These are phyloP conservation scores for Blastocystis sp. DNA, from an alignment of 352 stramenopile genomes.

Conservation along the genomic window DNA sequence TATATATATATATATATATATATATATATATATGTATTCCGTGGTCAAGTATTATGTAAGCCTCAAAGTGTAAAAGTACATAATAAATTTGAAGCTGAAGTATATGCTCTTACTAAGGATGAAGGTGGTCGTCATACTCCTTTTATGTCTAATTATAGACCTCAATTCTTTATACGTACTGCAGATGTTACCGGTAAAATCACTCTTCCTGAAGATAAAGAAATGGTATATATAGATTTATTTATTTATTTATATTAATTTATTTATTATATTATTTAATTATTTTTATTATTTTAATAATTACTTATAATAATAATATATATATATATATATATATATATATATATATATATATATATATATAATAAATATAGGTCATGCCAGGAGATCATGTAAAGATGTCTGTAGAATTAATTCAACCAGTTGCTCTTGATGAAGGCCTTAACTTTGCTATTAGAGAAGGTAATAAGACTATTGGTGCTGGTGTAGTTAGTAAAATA, in stretches of 20 bases:
- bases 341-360: too few species aligned
- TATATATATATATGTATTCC: not conserved
- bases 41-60: conserved; percentile 52
- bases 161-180: conserved; percentile 88
- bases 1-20: too few species aligned
- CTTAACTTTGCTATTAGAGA: conserved; percentile 84
- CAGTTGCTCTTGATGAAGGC: conserved; percentile 67
- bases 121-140: conserved; percentile 82
- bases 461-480: conserved; percentile 76
- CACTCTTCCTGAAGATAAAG: conserved; percentile 57
- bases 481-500: conserved; percentile 74
- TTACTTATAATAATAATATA: too few species aligned
- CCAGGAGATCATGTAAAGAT: conserved; percentile 78
- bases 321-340: too few species aligned
- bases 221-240: conserved; percentile 39
- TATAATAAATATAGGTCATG: too few species aligned
- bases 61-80: conserved; percentile 61
- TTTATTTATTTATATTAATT: not conserved
- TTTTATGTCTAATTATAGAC: conserved; percentile 83
- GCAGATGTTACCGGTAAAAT: conserved; percentile 75
- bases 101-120: conserved; percentile 81
- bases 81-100: conserved; percentile 77
- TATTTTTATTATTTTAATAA: too few species aligned
- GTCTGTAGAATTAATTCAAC: conserved; percentile 68
- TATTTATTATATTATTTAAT: too few species aligned